Conservation (phyloP, 352 stramenopile species). For the Phytophthora fragariaefolia region DNA sequence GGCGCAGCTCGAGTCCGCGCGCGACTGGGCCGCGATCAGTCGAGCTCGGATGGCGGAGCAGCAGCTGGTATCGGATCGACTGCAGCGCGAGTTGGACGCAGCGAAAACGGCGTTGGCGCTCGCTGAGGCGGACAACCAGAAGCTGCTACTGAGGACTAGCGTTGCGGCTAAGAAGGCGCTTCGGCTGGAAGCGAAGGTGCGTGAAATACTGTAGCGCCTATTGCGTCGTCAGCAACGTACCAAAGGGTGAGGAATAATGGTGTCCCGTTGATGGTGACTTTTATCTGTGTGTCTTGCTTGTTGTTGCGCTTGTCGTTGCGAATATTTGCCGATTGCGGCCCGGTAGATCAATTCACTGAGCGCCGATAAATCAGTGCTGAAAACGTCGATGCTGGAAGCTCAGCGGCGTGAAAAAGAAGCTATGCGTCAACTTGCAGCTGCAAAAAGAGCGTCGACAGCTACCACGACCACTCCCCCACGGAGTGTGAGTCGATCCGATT, state of each 20-base stretch:
- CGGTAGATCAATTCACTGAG: constrained; percentile 58
- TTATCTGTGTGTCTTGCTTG: no score
- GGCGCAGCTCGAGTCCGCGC: constrained; percentile 44
- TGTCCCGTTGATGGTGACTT: no score
- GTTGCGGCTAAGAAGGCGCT: constrained; percentile 46
- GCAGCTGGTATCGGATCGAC: constrained; percentile 31
- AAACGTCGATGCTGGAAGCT: constrained; percentile 27
- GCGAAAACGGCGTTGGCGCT: constrained; percentile 33
- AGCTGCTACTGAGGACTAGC: constrained; percentile 37
- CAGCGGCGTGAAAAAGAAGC: constrained; percentile 59
- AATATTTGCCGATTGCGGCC: background rate
- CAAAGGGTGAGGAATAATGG: no score
- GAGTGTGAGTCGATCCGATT: background rate
- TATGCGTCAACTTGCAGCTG: constrained; percentile 44
- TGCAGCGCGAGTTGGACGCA: constrained; percentile 45
- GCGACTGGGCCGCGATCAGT: constrained; percentile 38
- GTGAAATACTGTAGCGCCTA: background rate
- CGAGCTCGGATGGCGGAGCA: constrained; percentile 43
- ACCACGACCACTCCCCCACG: background rate
- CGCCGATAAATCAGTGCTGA: constrained; percentile 54
- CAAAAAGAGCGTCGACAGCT: constrained; percentile 22
- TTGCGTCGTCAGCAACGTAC: no score
- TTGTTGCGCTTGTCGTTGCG: background rate
- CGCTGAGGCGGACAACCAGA: constrained; percentile 41
- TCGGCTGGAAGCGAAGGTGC: constrained; percentile 59